Evolutionary conservation across 2,329 filamentous ascomycete genomes (phyloP).

Genomic region (Pezizomycotina sp.): DNA sequence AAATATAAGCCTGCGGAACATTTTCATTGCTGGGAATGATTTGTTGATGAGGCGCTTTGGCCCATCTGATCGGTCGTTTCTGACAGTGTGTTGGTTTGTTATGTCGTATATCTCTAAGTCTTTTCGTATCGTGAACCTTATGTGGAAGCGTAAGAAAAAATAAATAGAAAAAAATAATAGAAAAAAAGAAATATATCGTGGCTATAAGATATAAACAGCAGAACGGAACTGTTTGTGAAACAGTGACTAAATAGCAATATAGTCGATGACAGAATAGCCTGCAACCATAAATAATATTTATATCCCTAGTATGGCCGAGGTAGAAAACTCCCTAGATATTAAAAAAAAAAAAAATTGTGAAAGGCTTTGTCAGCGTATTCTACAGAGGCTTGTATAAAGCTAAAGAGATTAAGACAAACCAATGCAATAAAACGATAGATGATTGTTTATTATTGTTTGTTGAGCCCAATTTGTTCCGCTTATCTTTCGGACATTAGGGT

Average conservation of each 20-base stretch:
- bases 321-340: neutral
- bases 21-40: conserved; percentile 14
- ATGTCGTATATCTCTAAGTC: neutral
- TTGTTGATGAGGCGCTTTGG: conserved; percentile 18
- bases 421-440: too few species aligned
- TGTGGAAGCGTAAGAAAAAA: neutral
- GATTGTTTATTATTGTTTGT: too few species aligned
- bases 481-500: neutral
- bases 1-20: conserved; percentile 5
- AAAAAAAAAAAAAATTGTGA: neutral
- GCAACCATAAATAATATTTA: neutral
- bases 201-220: neutral
- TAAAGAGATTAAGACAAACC: neutral
- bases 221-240: neutral
- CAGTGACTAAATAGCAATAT: neutral
- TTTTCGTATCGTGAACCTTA: neutral
- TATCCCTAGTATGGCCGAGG: neutral
- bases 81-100: conserved; percentile 7
- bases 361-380: neutral
- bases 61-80: conserved; percentile 18
- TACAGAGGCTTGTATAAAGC: neutral
- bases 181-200: conserved; percentile 1
- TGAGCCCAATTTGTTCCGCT: too few species aligned
- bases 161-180: neutral
- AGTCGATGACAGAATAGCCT: neutral